Percentiles rank a stretch among this genome's conserved stretches.
Evolutionary conservation across 192 early-diverging fungal genomes (phyloP).

Genomic region (Coemansia aciculifera): DNA sequence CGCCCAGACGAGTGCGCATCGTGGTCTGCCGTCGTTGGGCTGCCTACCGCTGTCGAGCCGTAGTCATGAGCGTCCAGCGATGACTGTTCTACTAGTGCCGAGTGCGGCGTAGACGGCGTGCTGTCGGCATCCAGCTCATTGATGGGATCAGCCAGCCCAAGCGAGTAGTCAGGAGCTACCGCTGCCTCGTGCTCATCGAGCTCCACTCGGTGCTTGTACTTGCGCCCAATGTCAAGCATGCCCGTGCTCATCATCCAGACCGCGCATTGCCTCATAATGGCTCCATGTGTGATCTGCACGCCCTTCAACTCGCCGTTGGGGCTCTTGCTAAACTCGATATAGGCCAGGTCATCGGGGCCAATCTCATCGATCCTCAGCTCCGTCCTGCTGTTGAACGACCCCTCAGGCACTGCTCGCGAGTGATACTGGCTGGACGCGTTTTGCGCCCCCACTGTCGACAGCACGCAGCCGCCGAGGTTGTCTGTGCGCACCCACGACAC

Average conservation of each 20-base stretch:
- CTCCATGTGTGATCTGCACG: conserved; percentile 72
- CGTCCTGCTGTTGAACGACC: conserved; percentile 13
- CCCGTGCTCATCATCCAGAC: conserved; percentile 48
- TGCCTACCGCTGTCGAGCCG: conserved; percentile 9
- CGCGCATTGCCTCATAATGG: conserved; percentile 71
- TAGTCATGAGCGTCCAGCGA: background rate
- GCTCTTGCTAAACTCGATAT: conserved; percentile 84
- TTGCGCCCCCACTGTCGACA: conserved; percentile 45
- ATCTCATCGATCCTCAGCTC: conserved; percentile 29
- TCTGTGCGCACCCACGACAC: conserved; percentile 85
- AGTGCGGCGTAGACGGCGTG: conserved; percentile 16
- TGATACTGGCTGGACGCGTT: conserved; percentile 29
- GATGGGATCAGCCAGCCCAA: conserved; percentile 22
- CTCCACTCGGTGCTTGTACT: conserved; percentile 48
- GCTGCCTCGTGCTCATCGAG: conserved; percentile 29
- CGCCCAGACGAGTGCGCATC: conserved; percentile 8
- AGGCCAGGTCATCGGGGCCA: conserved; percentile 64
- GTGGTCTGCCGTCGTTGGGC: conserved; percentile 3
- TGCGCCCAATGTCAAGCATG: conserved; percentile 48
- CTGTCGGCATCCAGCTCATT: conserved; percentile 21
- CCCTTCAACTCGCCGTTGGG: conserved; percentile 84
- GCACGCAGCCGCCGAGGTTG: conserved; percentile 63
- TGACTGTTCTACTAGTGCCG: conserved; percentile 9
- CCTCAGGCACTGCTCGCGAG: conserved; percentile 18
- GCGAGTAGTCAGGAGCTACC: conserved; percentile 19